A percentile compares a stretch with the other conserved stretches of the same genome.
phyloP scores from a whole-genome alignment of 768 basidiomycete species.

The Pleurotus djamor region DNA sequence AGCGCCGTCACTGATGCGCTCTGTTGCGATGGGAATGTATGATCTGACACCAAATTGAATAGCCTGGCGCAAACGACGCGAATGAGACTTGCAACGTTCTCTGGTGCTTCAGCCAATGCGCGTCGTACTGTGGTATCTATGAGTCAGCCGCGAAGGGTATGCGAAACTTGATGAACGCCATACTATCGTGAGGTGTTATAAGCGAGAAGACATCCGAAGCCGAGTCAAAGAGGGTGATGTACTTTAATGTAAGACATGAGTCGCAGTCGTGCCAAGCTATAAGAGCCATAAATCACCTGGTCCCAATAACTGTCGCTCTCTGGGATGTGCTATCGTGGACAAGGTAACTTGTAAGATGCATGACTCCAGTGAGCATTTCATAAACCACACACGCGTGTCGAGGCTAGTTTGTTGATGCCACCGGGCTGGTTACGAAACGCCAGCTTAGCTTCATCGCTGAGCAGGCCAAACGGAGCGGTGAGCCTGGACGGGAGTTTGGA shows the following conservation, averaged over 20 bases:
- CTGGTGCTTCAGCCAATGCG: constrained; percentile 77
- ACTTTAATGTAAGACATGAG: constrained; percentile 39
- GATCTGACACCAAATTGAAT: constrained; percentile 74
- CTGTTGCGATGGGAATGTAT: constrained; percentile 70
- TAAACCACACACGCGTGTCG: constrained; percentile 58
- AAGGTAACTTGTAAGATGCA: constrained; percentile 3
- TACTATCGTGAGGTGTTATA: constrained; percentile 83
- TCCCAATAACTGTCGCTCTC: constrained; percentile 86
- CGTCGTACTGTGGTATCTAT: constrained; percentile 60
- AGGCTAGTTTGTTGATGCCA: constrained; percentile 75
- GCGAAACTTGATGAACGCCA: constrained; percentile 21
- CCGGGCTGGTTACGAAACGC: constrained; percentile 81
- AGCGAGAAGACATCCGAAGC: constrained; percentile 90
- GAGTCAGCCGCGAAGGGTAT: constrained; percentile 8
- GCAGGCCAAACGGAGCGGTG: constrained; percentile 70
- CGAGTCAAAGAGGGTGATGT: constrained; percentile 82
- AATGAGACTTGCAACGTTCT: constrained; percentile 84
- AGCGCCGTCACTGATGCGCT: constrained; percentile 61
- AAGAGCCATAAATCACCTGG: constrained; percentile 51
- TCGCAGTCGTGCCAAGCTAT: not conserved
- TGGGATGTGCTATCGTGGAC: constrained; percentile 58
- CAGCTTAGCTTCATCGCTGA: constrained; percentile 88
- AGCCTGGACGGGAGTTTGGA: constrained; percentile 71
- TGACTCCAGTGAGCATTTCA: too few relatives aligned
- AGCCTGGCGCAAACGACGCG: constrained; percentile 65